Base-by-base conservation (phyloP, 371 early-diverging fungal genomes). In the Mucor racemosus region DNA sequence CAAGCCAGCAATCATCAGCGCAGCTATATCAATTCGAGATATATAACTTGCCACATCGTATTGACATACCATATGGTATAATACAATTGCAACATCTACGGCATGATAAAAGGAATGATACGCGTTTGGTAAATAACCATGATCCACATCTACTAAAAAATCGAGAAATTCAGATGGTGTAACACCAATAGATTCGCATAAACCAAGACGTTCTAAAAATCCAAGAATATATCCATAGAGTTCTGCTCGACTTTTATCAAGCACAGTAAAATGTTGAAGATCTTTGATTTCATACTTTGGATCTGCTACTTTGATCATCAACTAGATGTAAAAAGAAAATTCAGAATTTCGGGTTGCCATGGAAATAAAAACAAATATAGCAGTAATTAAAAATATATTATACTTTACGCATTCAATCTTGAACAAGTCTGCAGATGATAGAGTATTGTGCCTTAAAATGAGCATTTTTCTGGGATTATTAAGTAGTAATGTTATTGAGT, bases 91-190 rank as follows among this genome's bases (percentile, higher is more conserved):
- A 1, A 96, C 95, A 76, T 96, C 97, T 0, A 91, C 89, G 7
- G 94, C 95, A 72, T 95, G 97, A 73, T 87, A 86, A 67, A 95
- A 95, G 5, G 92, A 92, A 72, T 96, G 97, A 67, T 96, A 96
- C 8, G 95, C 93, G 64, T 92, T 93, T 10, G 84, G 78, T 10
- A 82, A 77, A 74, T 95, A 95, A 36, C 92, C 91, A 33, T 80
- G 73, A 64, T 92, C 92, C n/a, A 96, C 89, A 67, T 92, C 94
- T 21, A 93, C 77, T 36, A 91, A 77, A 66, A 94, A 95, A 64
- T 93, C 92, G 13, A 95, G 85, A 65, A 96, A 76, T 62, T 86
- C 86, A 38, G 84, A 86, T 10, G 86, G 76, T n/a, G 81, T 75
- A 54, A 90, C 81, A 39, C 82, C 83, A 19, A 92, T 76, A 17